A percentile compares a stretch with the other conserved stretches of the same genome.
Evolutionary conservation across 163 green algal genomes (phyloP).

Genomic region (Scenedesmus sp.): DNA sequence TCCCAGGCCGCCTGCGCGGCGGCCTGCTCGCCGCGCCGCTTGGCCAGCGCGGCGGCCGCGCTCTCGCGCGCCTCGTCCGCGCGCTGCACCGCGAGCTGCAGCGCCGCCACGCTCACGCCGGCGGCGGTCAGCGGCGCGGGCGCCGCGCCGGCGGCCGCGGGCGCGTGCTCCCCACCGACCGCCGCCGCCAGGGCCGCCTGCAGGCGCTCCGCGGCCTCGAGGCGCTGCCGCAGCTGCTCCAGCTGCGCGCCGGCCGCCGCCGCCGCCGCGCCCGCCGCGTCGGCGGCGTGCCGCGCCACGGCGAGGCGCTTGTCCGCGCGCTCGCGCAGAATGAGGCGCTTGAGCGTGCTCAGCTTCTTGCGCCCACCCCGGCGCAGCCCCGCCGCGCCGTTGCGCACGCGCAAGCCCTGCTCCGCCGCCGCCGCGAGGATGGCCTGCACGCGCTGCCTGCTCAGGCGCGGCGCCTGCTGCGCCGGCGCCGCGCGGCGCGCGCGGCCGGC

Average conservation of each 20-base stretch:
- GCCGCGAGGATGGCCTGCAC: constrained; percentile 27
- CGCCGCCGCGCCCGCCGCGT: constrained; percentile 1
- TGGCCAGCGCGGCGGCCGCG: constrained; percentile 44
- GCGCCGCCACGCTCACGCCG: constrained; percentile 54
- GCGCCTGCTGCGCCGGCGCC: constrained; percentile 20
- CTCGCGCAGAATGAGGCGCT: constrained; percentile 55
- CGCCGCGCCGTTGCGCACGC: neutral
- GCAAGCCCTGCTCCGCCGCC: constrained; percentile 25
- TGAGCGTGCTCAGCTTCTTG: constrained; percentile 39
- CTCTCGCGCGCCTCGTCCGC: constrained; percentile 55
- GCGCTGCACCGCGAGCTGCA: constrained; percentile 75
- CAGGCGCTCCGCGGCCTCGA: constrained; percentile 15
- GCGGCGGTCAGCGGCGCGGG: constrained; percentile 2
- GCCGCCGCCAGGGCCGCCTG: constrained; percentile 8
- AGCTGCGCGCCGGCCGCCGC: constrained; percentile 3
- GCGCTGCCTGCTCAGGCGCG: constrained; percentile 4
- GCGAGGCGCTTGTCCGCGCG: constrained; percentile 48
- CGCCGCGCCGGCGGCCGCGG: too few relatives aligned
- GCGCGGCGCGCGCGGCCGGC: constrained; percentile 13
- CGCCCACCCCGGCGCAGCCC: neutral
- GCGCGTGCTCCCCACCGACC: neutral
- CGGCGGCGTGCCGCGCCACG: constrained; percentile 27
- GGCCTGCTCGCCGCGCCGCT: constrained; percentile 14
- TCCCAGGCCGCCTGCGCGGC: constrained; percentile 43
- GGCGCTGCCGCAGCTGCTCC: constrained; percentile 9